Evolutionary conservation across 371 early-diverging fungal species (phyloP), one percentile per base, ranked within the genome.

Genomic region (Actinomortierella wolfii): DNA sequence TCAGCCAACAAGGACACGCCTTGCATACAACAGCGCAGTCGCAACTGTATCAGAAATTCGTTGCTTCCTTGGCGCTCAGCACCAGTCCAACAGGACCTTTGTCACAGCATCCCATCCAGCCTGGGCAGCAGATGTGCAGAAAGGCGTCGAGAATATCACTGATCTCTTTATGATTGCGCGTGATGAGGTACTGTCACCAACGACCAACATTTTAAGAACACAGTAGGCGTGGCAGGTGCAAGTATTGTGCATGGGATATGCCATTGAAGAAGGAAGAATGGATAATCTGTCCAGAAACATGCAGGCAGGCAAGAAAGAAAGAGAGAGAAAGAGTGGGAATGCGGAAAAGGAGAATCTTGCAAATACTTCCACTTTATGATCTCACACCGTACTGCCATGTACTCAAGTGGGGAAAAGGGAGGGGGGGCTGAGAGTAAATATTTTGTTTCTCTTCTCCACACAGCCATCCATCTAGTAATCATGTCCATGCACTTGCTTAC

Each of bases 131-230:
- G 59, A 56, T 48, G 29, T 70, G 34, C 65, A 70, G 1, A 70
- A 70, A 61, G 58, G 65, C 17, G 71, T 70, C 1, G 65, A 70
- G 52, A 51, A 53, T 6, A 65, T 70, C 56, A 65, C 71, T 0
- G 71, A 70, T 44, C 55, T 65, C 24, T 70, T 70, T 47, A 70
- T 61, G 65, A 39, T 57, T 20, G 71, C 71, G 4, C 71, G 71
- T 50, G 71, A 70, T 39, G 71, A 70, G 61, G 71, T 70, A 64
- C 44, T 9, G 41, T 41, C 41, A 15, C 15, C 41, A 15, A n/a
- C n/a, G n/a, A n/a, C n/a, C n/a, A n/a, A n/a, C n/a, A n/a, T n/a
- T n/a, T n/a, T n/a, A n/a, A n/a, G n/a, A n/a, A n/a, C n/a, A n/a
- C n/a, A n/a, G n/a, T n/a, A n/a, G n/a, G n/a, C n/a, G n/a, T n/a